Evolutionary conservation across 108 stramenopile genomes (phyloP).

Genomic region (Cyclotella sp.): DNA sequence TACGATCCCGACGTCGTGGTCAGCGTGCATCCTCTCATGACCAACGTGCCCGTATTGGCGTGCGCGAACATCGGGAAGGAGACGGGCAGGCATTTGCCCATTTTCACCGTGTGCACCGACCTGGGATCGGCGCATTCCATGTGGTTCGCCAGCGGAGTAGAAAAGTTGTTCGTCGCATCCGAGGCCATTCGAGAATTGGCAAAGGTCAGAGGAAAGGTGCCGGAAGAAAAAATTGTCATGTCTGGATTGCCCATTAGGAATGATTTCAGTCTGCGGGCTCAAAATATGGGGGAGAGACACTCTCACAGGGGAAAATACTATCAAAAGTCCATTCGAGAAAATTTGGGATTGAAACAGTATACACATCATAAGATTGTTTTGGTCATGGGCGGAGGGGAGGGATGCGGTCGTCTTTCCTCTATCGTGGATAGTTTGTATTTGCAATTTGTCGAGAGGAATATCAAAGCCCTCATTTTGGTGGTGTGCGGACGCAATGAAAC

Average conservation of each 20-base stretch:
- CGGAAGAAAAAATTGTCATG: slow-evolving; percentile 83
- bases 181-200: slow-evolving; percentile 79
- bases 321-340: slow-evolving; percentile 53
- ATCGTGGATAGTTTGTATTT: slow-evolving; percentile 86
- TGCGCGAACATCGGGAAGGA: slow-evolving; percentile 80
- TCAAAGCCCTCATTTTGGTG: slow-evolving; percentile 87
- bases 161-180: slow-evolving; percentile 92
- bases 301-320: slow-evolving; percentile 64
- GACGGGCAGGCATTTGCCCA: slow-evolving; percentile 81
- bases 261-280: slow-evolving; percentile 82
- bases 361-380: slow-evolving; percentile 52
- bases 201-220: slow-evolving; percentile 75
- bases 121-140: slow-evolving; percentile 91
- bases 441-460: slow-evolving; percentile 68
- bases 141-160: slow-evolving; percentile 94
- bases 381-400: slow-evolving; percentile 95
- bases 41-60: slow-evolving; percentile 88
- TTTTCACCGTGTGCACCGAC: slow-evolving; percentile 98
- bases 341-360: slow-evolving; percentile 56
- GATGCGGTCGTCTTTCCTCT: slow-evolving; percentile 85
- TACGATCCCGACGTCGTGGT: slow-evolving; percentile 92
- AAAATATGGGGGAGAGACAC: slow-evolving; percentile 73
- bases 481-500: slow-evolving; percentile 92
- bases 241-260: slow-evolving; percentile 94
- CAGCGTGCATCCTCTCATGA: slow-evolving; percentile 97